phyloP scores from a whole-genome alignment of 352 stramenopile genomes.

The Phytopythium delawarense region DNA sequence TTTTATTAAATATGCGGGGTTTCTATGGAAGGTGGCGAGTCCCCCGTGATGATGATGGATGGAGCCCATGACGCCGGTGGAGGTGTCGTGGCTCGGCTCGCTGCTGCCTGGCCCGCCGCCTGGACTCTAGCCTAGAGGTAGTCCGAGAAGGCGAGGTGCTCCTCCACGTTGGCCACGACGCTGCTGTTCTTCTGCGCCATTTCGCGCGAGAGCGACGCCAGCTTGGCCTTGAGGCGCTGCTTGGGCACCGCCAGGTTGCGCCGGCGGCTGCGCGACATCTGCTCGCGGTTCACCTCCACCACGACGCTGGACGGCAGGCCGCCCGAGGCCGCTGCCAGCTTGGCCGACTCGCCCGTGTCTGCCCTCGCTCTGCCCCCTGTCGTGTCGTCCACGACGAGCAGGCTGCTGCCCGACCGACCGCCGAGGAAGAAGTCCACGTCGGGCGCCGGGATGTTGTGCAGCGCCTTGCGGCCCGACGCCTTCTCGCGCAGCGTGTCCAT shows the following conservation, averaged over 20 bases:
- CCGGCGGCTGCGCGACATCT: slow-evolving; percentile 36
- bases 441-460: slow-evolving; percentile 64
- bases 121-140: slow-evolving; percentile 33
- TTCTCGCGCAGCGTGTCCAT: slow-evolving; percentile 75
- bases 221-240: slow-evolving; percentile 64
- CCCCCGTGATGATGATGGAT: too few relatives aligned
- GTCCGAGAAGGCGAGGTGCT: slow-evolving; percentile 74
- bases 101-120: too few relatives aligned
- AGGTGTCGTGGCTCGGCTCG: too few relatives aligned
- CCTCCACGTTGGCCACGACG: slow-evolving; percentile 40
- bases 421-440: slow-evolving; percentile 58
- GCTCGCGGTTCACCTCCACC: slow-evolving; percentile 63
- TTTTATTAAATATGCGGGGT: not conserved
- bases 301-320: slow-evolving; percentile 32
- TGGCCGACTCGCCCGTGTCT: slow-evolving; percentile 2
- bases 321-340: slow-evolving; percentile 11
- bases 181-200: slow-evolving; percentile 39
- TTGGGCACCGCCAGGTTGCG: slow-evolving; percentile 63
- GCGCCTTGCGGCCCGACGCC: slow-evolving; percentile 51
- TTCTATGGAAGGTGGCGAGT: not conserved
- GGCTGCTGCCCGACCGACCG: slow-evolving; percentile 28
- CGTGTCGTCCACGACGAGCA: slow-evolving; percentile 43
- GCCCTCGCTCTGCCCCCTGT: slow-evolving; percentile 3
- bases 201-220: slow-evolving; percentile 59
- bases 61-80: too few relatives aligned